Base-by-base conservation (phyloP, 2,329 filamentous ascomycete species). In the Calonectria pseudoturangicola region DNA sequence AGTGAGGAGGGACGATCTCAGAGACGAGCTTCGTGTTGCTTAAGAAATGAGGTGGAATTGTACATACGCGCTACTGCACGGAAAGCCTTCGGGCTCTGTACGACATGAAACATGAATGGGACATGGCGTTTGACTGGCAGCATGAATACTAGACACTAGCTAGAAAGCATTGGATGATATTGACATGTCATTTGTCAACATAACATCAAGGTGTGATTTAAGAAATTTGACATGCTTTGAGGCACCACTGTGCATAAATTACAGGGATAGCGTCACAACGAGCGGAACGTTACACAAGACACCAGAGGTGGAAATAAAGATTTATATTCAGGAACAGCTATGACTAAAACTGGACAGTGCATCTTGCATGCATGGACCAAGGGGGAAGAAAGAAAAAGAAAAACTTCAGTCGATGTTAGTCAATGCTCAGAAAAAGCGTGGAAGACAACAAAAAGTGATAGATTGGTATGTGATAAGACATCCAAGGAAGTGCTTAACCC, bases 401-500 rank as follows among this genome's bases (percentile, higher is more conserved):
- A 16, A n/a, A n/a, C 25, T 60, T 58, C 21, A 10, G 9, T 10
- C 33, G 3, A 60, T 66, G 76, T 82, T 79, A 79, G 81, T 75
- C 54, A 48, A 54, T 51, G 50, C 63, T 65, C 12, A 47, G 66
- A 47, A 64, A 43, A 60, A 30, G 27, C 47, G 51, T 41, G 69
- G 73, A 72, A 76, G 43, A 68, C 71, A 68, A 73, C 33, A 70
- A 70, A 60, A 45, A 60, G 71, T 58, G 36, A 58, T 12, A 56
- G 64, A 62, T 48, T 48, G 43, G 75, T 81, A 76, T 82, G 79
- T 79, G 75, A 86, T 93, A 90, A 93, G 92, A 93, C 92, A 93
- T 93, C 92, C 92, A 94, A 94, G 91, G 92, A 93, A 93, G 92
- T 82, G 65, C 83, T 86, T 84, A 83, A 84, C 92, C 89, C 89